These are phyloP conservation scores for Micractinium sp. DNA, from an alignment of 139 green algal genomes.

Conservation along the genomic window DNA sequence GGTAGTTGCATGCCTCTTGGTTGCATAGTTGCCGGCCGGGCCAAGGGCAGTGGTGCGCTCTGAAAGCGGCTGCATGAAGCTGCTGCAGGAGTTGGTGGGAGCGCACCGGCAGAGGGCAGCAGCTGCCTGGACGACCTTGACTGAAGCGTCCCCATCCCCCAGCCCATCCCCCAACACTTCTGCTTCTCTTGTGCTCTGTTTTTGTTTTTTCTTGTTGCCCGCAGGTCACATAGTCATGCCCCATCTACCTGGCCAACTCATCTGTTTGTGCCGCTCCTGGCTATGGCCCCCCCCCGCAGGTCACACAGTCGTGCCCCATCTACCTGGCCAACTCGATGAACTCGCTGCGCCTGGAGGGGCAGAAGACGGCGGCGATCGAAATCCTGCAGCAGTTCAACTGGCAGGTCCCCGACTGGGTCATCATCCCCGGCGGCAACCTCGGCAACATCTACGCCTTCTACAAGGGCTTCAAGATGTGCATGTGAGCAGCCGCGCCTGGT, in stretches of 20 bases:
- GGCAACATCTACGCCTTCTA: constrained; percentile 99
- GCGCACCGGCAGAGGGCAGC: too few relatives aligned
- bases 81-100: too few relatives aligned
- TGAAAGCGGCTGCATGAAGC: not conserved
- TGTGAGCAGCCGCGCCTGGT: not conserved
- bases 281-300: too few relatives aligned
- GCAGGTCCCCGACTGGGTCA: constrained; percentile 98
- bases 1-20: too few relatives aligned
- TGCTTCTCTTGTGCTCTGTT: too few relatives aligned
- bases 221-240: constrained; percentile 64
- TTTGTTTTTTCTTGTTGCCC: too few relatives aligned
- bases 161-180: too few relatives aligned
- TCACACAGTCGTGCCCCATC: constrained; percentile 75
- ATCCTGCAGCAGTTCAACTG: constrained; percentile 99
- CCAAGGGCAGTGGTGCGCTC: not conserved
- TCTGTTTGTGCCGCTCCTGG: not conserved
- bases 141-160: too few relatives aligned
- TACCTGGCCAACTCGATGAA: constrained; percentile 99
- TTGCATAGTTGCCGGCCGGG: too few relatives aligned
- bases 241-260: constrained; percentile 98
- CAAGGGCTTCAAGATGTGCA: constrained; percentile 95
- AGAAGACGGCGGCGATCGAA: constrained; percentile 99
- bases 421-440: constrained; percentile 98
- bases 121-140: too few relatives aligned
- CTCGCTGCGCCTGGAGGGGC: constrained; percentile 96